Evolutionary conservation across 164 flowering plant species (phyloP), one percentile per base, ranked within the genome.

Genomic region (Sedum album): DNA sequence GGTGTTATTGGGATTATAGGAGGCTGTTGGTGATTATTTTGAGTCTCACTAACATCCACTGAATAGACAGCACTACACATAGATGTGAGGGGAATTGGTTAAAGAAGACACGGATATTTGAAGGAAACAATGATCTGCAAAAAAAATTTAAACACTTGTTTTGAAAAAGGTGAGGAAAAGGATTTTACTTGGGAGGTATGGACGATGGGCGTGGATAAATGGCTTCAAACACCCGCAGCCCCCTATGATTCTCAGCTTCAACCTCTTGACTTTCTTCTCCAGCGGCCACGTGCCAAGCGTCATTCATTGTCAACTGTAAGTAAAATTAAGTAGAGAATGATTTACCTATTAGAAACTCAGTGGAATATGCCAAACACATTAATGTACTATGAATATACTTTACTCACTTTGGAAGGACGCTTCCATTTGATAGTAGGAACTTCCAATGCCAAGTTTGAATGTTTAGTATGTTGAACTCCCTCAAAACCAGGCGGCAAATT

Each of bases 401-500:
- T 6, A 67, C 82, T 82, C 79, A 94, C 98, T 74, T 64, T 83
- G 33, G 85, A 80, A 75, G 98, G 95, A 60, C 81, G 71, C 71
- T 66, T 77, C 98, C 98, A 94, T 76, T 85, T 83, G 33, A 79
- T 73, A 2, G 82, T 38, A 51, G 91, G 81, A 66, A 93, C 82
- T 62, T 88, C 83, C 65, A 88, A 76, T 61, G 84, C 17, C 70
- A 79, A 79, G 71, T 72, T 81, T 68, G 73, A 72, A 33, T 71
- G 75, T 67, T 73, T 75, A 15, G 77, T 51, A 35, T 86, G 76
- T 49, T 79, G 83, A 42, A 80, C 73, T 70, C 76, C 89, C 77
- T 90, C 95, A 82, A 94, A 94, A 10, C 97, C 98, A 66, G 96
- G 98, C 13, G 98, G 98, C 51, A 88, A 75, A 69, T 73, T 67